Evolutionary conservation across 2,329 filamentous ascomycete species (phyloP), one percentile per base, ranked within the genome.

Genomic region (Cercospora berteroae): DNA sequence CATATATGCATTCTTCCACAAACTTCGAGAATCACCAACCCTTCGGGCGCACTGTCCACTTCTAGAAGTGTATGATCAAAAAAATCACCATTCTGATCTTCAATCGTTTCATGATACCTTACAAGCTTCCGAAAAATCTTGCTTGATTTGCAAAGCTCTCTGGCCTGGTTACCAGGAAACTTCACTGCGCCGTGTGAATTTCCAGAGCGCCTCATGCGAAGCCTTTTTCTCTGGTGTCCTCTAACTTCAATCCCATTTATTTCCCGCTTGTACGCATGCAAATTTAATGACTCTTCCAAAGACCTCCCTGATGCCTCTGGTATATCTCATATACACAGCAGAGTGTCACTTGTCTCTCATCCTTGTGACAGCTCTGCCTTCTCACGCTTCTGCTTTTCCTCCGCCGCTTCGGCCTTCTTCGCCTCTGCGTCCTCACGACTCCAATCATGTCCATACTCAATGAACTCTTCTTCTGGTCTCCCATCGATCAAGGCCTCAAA

Each of bases 401-500:
- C n/a, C 23, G 20, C 50, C 10, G n/a, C n/a, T 60, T 27, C 10
- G 3, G 31, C 31, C 58, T 10, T 25, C n/a, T 61, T 16, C 39
- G 12, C 25, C 13, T 42, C 39, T 29, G 59, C 36, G 16, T 61
- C 59, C 16, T 61, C 59, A 1, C 23, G 36, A 18, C 42, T 48
- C 59, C 59, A 61, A 29, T 63, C 44, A 16, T 63, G 60, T 9
- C 60, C 60, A 18, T 29, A 63, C 16, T 55, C 48, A 27, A 63
- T 42, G 8, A 56, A 42, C 5, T 67, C 67, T 10, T 64, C 79
- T 74, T 64, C 77, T 70, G 67, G 74, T 8, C 72, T 64, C 0
- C 79, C 80, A 3, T 79, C 73, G 9, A 81, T 55, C 33, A 82
- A 57, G 23, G 70, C 75, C 18, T 76, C 75, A 0, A 80, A 75